phyloP scores from a whole-genome alignment of 2,329 filamentous ascomycete genomes.

The Cercospora nicotianae region DNA sequence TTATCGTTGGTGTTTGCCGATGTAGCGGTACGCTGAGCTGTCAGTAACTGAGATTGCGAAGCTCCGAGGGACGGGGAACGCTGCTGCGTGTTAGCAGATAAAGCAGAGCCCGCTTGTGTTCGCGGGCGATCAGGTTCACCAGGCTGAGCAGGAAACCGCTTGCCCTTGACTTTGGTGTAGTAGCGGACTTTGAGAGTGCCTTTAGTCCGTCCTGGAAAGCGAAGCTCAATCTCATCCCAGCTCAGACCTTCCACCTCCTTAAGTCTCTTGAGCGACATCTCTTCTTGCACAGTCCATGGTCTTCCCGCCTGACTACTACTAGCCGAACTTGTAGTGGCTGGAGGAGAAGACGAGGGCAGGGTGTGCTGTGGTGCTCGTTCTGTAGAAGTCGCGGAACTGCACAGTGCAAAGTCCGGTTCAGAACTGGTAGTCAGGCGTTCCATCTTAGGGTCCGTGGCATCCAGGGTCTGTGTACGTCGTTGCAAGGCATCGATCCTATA shows the following conservation, averaged over 20 bases:
- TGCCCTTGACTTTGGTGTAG: slow-evolving; percentile 16
- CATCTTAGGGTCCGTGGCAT: slow-evolving; percentile 4
- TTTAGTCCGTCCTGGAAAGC: slow-evolving; percentile 38
- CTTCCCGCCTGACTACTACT: not conserved
- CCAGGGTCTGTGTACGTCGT: slow-evolving; percentile 1
- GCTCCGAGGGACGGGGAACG: not conserved
- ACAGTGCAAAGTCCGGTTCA: slow-evolving; percentile 11
- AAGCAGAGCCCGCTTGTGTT: not conserved
- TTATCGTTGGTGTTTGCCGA: not conserved
- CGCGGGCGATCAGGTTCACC: not conserved
- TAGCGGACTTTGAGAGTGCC: slow-evolving; percentile 34
- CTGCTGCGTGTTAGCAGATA: not conserved
- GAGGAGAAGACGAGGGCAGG: not conserved
- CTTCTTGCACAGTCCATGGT: slow-evolving; percentile 29
- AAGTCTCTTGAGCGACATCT: slow-evolving; percentile 41
- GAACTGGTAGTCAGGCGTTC: slow-evolving; percentile 17
- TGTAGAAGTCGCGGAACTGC: not conserved
- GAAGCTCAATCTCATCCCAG: slow-evolving; percentile 41
- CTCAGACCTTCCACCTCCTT: slow-evolving; percentile 42
- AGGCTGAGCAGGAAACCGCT: not conserved
- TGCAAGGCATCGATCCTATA: not conserved
- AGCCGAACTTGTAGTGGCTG: not conserved
- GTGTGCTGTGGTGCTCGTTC: not conserved
- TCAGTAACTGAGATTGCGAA: not conserved
- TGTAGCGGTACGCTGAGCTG: not conserved